Base-by-base conservation (phyloP, 768 basidiomycete species). In the Pulveroboletus frians region DNA sequence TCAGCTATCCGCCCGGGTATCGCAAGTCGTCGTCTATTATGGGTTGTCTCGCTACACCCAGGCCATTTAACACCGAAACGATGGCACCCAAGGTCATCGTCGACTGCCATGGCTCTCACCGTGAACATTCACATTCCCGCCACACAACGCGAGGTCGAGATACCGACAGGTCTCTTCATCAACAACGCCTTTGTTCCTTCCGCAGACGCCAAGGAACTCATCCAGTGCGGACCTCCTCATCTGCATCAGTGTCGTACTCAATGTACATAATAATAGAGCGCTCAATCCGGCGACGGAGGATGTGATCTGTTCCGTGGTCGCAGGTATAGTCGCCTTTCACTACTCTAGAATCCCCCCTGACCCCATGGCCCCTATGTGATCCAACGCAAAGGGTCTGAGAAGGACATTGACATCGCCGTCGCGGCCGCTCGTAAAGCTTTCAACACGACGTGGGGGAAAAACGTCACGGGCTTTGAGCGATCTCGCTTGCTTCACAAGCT, bases 101-200 rank as follows among this genome's bases (percentile, higher is more conserved):
- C 23, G 23, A 26, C 23, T 26, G 23, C 62, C 56, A 84, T 84
- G 81, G 59, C 77, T 42, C 71, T 68, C 48, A 55, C 65, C 44
- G 69, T 66, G 45, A 70, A 65, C 30, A 53, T 83, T 39, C 58
- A 62, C 43, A 59, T 81, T 48, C 68, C 74, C 30, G 61, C 67
- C 43, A 64, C 71, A 26, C 69, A 73, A 46, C 80, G 77, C 65
- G 62, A 72, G 59, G 72, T 90, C 43, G 71, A 72, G 31, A 75
- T 93, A 31, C 84, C 84, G 8, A 90, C 88, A 7, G 91, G 91
- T 15, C 76, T 95, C 21, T 97, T 90, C 73, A 93, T 97, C 70
- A 84, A 93, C 74, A 91, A 90, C 64, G 78, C 91, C 62, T 94
- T 92, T 60, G 85, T 89, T 27, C 66, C 81, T n/a, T 88, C 87